phyloP scores from a whole-genome alignment of 139 green algal species.

The Dunaliella primolecta region DNA sequence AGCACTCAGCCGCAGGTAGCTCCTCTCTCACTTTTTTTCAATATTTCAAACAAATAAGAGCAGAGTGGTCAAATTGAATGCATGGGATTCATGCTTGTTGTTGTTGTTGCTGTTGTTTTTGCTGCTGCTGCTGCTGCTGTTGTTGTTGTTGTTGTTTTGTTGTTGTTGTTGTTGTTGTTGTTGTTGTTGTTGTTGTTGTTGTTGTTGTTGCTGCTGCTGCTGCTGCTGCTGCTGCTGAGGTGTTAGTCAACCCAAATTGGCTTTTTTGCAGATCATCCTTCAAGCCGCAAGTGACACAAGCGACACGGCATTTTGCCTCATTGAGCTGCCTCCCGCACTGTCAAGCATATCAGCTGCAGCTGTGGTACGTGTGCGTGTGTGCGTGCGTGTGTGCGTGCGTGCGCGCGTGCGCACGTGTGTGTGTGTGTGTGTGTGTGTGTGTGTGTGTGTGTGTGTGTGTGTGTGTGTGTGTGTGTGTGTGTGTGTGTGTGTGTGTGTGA shows the following conservation, averaged over 20 bases:
- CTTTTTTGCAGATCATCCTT: not conserved
- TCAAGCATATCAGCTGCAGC: not conserved
- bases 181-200: not conserved
- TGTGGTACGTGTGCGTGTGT: not conserved
- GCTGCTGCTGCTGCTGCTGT: too few species aligned
- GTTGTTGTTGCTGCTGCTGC: not conserved
- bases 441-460: not conserved
- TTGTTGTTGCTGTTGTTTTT: too few species aligned
- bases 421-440: not conserved
- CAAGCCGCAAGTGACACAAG: not conserved
- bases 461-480: not conserved
- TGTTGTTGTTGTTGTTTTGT: too few species aligned
- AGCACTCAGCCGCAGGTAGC: not conserved
- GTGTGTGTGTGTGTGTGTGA: not conserved
- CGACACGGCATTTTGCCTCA: not conserved
- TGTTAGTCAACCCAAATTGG: not conserved
- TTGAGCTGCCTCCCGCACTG: not conserved
- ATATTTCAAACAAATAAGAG: too few species aligned
- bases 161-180: not conserved
- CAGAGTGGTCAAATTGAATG: too few species aligned
- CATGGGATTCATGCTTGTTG: too few species aligned
- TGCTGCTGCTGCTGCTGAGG: not conserved
- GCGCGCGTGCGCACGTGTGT: not conserved
- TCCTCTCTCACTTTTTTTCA: too few species aligned
- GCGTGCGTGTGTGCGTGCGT: not conserved